Conservation (phyloP, 768 basidiomycete species). For the Tulasnella sp. region DNA sequence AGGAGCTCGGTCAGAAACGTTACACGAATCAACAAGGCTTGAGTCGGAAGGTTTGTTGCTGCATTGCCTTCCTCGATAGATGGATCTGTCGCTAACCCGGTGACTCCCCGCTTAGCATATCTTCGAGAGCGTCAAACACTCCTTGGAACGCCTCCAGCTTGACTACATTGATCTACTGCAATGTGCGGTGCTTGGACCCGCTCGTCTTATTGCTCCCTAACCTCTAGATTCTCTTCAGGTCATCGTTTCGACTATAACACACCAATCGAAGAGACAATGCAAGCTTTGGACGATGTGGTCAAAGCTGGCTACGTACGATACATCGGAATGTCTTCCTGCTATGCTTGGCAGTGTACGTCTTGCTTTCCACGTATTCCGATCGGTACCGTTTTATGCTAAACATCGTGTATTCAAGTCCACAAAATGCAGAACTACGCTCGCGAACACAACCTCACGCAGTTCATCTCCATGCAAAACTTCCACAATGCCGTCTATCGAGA, state of each 20-base stretch:
- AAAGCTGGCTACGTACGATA: slow-evolving; percentile 55
- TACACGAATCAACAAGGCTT: slow-evolving; percentile 30
- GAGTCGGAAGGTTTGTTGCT: slow-evolving; percentile 26
- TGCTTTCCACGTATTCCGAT: no score
- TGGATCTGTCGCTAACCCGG: neutral
- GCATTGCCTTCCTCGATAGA: neutral
- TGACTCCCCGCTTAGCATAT: slow-evolving; percentile 48
- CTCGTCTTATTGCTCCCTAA: neutral
- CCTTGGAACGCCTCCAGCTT: slow-evolving; percentile 49
- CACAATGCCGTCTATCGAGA: slow-evolving; percentile 27
- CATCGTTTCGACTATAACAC: slow-evolving; percentile 52
- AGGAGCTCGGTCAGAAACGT: slow-evolving; percentile 28
- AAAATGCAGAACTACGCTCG: slow-evolving; percentile 37
- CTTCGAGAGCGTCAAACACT: slow-evolving; percentile 51
- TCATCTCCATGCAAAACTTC: slow-evolving; percentile 30
- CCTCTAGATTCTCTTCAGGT: slow-evolving; percentile 25
- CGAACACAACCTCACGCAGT: slow-evolving; percentile 2
- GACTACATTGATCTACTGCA: slow-evolving; percentile 55
- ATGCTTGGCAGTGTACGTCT: slow-evolving; percentile 33
- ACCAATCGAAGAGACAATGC: slow-evolving; percentile 46
- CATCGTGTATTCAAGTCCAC: neutral
- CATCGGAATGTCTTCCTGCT: slow-evolving; percentile 40
- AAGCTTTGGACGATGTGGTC: slow-evolving; percentile 49
- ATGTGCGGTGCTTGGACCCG: slow-evolving; percentile 41
- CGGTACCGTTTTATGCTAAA: neutral